phyloP scores from a whole-genome alignment of 768 basidiomycete species.

The Tulasnella sp. region DNA sequence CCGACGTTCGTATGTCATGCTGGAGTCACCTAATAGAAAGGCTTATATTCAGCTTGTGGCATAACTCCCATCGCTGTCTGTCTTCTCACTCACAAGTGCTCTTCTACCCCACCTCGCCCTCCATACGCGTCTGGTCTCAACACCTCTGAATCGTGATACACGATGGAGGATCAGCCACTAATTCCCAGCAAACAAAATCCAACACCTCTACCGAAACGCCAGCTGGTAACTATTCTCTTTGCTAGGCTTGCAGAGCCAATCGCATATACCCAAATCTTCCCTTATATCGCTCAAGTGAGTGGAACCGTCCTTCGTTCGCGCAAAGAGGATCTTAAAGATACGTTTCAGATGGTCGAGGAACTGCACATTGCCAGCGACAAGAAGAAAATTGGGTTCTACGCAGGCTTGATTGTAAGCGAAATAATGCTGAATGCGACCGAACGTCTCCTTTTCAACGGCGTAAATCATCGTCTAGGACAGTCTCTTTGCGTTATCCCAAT shows the following conservation, averaged over 20 bases:
- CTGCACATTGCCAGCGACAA: conserved; percentile 29
- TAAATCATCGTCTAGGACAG: conserved; percentile 4
- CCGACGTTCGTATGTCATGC: neutral
- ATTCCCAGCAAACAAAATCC: neutral
- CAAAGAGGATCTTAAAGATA: neutral
- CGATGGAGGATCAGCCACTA: conserved; percentile 5
- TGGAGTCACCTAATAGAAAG: neutral
- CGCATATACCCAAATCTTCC: conserved; percentile 29
- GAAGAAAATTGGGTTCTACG: conserved; percentile 25
- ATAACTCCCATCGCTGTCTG: too few species aligned
- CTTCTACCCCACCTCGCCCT: neutral
- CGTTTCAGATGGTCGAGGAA: conserved; percentile 29
- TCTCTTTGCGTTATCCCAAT: conserved; percentile 19
- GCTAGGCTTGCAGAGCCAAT: conserved; percentile 32
- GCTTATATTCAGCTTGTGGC: too few species aligned
- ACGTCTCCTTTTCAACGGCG: neutral
- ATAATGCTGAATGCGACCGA: neutral
- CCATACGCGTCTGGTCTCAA: neutral
- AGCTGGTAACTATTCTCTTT: conserved; percentile 29
- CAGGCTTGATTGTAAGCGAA: conserved; percentile 23
- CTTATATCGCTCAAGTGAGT: conserved; percentile 28
- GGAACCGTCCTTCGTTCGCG: too few species aligned
- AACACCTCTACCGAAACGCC: conserved; percentile 32
- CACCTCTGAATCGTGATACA: neutral
- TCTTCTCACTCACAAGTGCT: too few species aligned